Percentiles rank a stretch among this genome's conserved stretches.
Conservation (phyloP, 2,329 filamentous ascomycete species). For the Blumeria hordei region DNA sequence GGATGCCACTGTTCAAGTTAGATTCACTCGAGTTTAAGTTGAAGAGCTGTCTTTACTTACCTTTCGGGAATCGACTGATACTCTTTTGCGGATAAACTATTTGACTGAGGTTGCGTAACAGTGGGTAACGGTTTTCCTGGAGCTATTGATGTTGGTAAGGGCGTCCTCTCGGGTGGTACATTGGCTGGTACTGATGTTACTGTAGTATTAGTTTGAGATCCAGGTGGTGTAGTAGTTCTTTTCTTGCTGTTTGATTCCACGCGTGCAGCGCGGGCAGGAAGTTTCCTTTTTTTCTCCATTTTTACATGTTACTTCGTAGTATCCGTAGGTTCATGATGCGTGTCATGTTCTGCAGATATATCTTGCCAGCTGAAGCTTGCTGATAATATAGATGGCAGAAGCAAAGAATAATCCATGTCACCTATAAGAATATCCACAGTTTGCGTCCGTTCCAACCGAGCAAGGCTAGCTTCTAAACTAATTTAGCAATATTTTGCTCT, state of each 20-base stretch:
- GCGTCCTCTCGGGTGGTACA: constrained; percentile 12
- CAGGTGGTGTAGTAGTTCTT: constrained; percentile 29
- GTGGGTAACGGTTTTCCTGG: constrained; percentile 47
- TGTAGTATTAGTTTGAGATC: constrained; percentile 24
- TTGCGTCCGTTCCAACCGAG: no score
- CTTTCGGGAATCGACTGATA: constrained; percentile 55
- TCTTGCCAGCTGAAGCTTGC: no score
- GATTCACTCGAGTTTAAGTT: constrained; percentile 1
- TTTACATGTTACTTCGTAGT: background rate
- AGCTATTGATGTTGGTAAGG: constrained; percentile 36
- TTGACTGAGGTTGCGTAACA: constrained; percentile 39
- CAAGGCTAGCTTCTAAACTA: no score
- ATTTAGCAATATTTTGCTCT: no score
- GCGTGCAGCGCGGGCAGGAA: constrained; percentile 36
- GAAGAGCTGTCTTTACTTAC: constrained; percentile 17
- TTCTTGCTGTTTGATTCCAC: constrained; percentile 31
- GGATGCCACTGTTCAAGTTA: constrained; percentile 33
- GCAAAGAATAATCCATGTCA: no score
- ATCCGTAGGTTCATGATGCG: no score
- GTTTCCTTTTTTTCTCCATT: constrained; percentile 45
- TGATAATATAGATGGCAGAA: no score
- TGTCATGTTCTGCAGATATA: no score
- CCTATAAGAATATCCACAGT: no score
- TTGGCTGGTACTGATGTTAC: constrained; percentile 14
- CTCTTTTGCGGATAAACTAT: constrained; percentile 35